Evolutionary conservation across 2,329 filamentous ascomycete genomes (phyloP).

Genomic region (Colletotrichum destructivum): DNA sequence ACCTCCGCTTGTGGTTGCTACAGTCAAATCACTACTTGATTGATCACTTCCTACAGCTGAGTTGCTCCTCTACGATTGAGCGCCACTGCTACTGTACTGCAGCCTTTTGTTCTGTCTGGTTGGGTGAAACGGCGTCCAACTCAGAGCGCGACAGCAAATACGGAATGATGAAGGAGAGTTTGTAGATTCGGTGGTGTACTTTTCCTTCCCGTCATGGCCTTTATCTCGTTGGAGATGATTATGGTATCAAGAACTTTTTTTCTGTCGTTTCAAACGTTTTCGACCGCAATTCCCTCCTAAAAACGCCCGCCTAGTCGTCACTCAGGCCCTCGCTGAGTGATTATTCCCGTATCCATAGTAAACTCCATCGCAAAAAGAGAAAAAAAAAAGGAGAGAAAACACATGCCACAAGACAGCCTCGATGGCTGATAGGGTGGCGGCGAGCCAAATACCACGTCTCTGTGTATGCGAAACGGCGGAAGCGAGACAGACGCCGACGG

Average conservation of each 20-base stretch:
- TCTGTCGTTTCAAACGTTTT: slow-evolving; percentile 35
- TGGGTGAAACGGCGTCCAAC: no score
- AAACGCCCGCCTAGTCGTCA: background rate
- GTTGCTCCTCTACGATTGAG: no score
- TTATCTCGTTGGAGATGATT: slow-evolving; percentile 16
- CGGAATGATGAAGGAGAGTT: background rate
- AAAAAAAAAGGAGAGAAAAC: background rate
- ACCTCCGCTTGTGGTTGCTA: no score
- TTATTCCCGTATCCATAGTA: background rate
- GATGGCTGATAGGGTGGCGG: background rate
- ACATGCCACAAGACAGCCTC: background rate
- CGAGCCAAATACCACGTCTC: background rate
- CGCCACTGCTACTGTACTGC: no score
- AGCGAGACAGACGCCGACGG: background rate
- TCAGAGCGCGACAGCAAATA: background rate
- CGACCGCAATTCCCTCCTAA: slow-evolving; percentile 8
- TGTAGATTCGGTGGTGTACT: background rate
- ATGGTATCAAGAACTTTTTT: slow-evolving; percentile 41
- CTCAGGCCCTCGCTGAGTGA: background rate
- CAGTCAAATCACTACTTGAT: no score
- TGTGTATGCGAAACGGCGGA: background rate
- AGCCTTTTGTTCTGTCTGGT: no score
- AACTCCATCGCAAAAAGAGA: slow-evolving; percentile 3
- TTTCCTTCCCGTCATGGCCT: background rate
- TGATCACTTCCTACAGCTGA: no score